These are phyloP conservation scores for Chiua virens DNA, from an alignment of 768 basidiomycete species.

Conservation along the genomic window DNA sequence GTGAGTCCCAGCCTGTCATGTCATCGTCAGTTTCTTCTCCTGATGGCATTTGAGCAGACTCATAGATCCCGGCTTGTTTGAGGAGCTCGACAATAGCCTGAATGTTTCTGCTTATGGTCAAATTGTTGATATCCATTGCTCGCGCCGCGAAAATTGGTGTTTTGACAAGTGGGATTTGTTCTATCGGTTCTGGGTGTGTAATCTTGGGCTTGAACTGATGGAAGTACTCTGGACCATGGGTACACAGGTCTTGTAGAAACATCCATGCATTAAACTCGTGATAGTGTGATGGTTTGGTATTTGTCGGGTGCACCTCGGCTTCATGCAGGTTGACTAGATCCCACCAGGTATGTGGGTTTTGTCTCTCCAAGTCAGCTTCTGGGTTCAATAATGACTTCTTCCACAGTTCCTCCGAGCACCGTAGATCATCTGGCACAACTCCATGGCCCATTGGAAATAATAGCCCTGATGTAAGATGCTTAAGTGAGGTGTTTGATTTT, in stretches of 20 bases:
- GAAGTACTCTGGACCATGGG: slow-evolving; percentile 24
- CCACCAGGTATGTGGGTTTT: no score
- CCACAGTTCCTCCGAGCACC: no score
- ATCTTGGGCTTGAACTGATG: slow-evolving; percentile 12
- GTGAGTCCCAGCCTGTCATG: no score
- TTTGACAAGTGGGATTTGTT: slow-evolving; percentile 28
- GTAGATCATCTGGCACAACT: no score
- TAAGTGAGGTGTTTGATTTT: neutral
- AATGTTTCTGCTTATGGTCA: slow-evolving; percentile 19
- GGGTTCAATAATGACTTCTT: no score
- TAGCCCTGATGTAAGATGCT: neutral
- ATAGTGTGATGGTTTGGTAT: no score
- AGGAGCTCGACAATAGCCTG: slow-evolving; percentile 14
- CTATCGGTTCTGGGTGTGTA: slow-evolving; percentile 23
- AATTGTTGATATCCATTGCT: slow-evolving; percentile 27
- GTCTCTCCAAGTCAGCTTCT: no score
- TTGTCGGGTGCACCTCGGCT: no score
- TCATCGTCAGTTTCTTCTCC: no score
- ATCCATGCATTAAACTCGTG: neutral
- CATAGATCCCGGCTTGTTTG: slow-evolving; percentile 3
- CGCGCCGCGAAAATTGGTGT: slow-evolving; percentile 21
- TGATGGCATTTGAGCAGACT: no score
- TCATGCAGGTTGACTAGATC: no score
- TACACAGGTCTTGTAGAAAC: slow-evolving; percentile 1
- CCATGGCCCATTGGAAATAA: no score